Conservation (phyloP, 129 eudicot genomes). For the Artemisia annua region DNA sequence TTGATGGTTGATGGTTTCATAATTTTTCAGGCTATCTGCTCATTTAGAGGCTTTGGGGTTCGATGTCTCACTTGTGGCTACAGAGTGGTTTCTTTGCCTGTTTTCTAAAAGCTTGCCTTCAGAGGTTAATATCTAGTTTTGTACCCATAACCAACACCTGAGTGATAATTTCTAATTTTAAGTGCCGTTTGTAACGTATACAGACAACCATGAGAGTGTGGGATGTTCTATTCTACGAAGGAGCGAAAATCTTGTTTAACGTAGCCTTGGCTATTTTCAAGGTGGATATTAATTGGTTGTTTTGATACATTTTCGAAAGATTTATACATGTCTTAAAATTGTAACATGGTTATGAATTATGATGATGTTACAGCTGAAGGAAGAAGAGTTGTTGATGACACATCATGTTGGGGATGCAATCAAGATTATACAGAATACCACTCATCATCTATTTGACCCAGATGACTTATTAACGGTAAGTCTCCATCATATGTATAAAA, state of each 20-base stretch:
- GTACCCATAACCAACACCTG: neutral
- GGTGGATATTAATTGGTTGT: constrained; percentile 39
- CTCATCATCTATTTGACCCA: constrained; percentile 89
- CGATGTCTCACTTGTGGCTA: constrained; percentile 89
- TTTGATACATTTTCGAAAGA: neutral
- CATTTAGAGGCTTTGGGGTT: constrained; percentile 85
- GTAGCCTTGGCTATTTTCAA: constrained; percentile 88
- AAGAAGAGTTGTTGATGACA: constrained; percentile 71
- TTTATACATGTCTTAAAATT: neutral
- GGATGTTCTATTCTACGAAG: constrained; percentile 95
- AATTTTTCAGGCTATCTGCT: constrained; percentile 65
- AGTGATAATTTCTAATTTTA: neutral
- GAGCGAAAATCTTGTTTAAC: constrained; percentile 73
- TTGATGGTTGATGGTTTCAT: constrained; percentile 8
- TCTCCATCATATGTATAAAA: neutral
- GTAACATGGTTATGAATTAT: neutral
- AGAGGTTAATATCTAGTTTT: constrained; percentile 49
- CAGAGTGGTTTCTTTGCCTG: constrained; percentile 95
- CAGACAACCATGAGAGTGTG: constrained; percentile 97
- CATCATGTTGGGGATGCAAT: constrained; percentile 87
- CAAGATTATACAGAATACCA: constrained; percentile 66
- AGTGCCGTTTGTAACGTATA: constrained; percentile 15
- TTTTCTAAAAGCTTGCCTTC: constrained; percentile 95
- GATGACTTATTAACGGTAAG: constrained; percentile 83
- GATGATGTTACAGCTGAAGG: constrained; percentile 62